These are phyloP conservation scores for Leccinum uliginosum DNA, from an alignment of 768 basidiomycete genomes.

Conservation along the genomic window DNA sequence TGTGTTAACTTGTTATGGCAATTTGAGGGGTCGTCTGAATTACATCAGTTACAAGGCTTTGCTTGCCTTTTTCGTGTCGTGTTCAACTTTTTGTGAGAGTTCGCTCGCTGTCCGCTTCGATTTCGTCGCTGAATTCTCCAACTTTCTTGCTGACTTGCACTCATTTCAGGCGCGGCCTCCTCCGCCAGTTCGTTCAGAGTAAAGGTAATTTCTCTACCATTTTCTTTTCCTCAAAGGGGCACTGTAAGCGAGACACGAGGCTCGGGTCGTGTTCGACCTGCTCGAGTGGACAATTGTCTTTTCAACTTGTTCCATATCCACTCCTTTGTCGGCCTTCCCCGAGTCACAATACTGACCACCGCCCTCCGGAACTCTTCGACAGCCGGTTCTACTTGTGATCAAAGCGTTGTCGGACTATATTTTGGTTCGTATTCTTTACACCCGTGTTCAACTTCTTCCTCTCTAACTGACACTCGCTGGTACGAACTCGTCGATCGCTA, in stretches of 20 bases:
- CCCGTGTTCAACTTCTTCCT: constrained; percentile 13
- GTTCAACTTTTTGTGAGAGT: constrained; percentile 33
- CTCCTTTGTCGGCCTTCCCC: constrained; percentile 15
- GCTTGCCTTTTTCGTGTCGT: constrained; percentile 39
- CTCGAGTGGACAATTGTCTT: constrained; percentile 25
- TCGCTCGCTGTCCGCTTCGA: constrained; percentile 9
- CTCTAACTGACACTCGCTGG: constrained; percentile 10
- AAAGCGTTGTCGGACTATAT: constrained; percentile 19
- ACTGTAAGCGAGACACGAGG: constrained; percentile 26
- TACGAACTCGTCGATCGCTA: constrained; percentile 4
- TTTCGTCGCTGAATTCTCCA: not conserved
- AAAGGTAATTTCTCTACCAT: constrained; percentile 40
- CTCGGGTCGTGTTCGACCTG: constrained; percentile 10
- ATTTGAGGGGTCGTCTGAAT: constrained; percentile 10
- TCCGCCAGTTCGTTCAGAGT: constrained; percentile 61
- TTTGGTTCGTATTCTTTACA: constrained; percentile 29
- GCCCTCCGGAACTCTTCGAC: constrained; percentile 10
- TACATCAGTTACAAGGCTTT: constrained; percentile 41
- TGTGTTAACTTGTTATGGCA: constrained; percentile 31
- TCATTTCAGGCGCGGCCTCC: constrained; percentile 61
- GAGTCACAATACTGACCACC: constrained; percentile 16
- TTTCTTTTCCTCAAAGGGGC: constrained; percentile 4
- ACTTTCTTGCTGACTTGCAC: constrained; percentile 11
- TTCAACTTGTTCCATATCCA: constrained; percentile 21
- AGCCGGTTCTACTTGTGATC: constrained; percentile 25